A percentile compares a stretch with the other conserved stretches of the same genome.
These are phyloP conservation scores for Furcasterigmium furcatum DNA, from an alignment of 2,329 filamentous ascomycete species.

Conservation along the genomic window DNA sequence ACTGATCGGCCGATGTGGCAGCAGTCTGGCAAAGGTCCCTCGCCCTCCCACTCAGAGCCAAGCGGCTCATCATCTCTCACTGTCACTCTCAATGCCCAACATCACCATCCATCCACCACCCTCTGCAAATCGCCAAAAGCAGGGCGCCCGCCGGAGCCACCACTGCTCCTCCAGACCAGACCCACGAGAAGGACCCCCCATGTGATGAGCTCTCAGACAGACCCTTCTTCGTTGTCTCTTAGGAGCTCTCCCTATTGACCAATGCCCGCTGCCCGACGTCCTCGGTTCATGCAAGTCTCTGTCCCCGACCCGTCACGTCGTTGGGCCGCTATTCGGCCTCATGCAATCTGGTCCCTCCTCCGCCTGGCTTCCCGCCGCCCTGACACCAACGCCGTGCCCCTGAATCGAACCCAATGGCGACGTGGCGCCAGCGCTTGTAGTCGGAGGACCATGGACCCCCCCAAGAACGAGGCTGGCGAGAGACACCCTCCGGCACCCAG, in stretches of 20 bases:
- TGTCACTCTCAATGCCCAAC: not conserved
- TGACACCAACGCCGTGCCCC: not conserved
- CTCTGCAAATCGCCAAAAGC: not conserved
- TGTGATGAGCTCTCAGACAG: not conserved
- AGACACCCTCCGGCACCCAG: no score
- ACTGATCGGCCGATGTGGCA: no score
- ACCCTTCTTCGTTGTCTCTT: not conserved
- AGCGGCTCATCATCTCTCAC: not conserved
- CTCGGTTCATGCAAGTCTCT: slow-evolving; percentile 3
- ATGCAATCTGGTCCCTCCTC: slow-evolving; percentile 2
- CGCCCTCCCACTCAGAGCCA: not conserved
- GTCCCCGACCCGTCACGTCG: slow-evolving; percentile 6
- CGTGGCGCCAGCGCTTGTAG: slow-evolving; percentile 13
- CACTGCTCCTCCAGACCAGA: not conserved
- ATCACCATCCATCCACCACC: not conserved
- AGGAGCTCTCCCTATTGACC: not conserved
- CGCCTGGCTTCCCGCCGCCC: not conserved
- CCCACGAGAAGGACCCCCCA: not conserved
- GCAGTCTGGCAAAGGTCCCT: no score
- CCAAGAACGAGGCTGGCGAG: not conserved
- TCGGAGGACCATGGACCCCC: not conserved
- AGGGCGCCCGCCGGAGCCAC: not conserved
- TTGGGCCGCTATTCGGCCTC: slow-evolving; percentile 15
- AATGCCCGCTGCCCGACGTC: not conserved
- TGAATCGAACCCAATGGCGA: slow-evolving; percentile 11